These are phyloP conservation scores for Globisporangium solare DNA, from an alignment of 352 stramenopile species.

Conservation along the genomic window DNA sequence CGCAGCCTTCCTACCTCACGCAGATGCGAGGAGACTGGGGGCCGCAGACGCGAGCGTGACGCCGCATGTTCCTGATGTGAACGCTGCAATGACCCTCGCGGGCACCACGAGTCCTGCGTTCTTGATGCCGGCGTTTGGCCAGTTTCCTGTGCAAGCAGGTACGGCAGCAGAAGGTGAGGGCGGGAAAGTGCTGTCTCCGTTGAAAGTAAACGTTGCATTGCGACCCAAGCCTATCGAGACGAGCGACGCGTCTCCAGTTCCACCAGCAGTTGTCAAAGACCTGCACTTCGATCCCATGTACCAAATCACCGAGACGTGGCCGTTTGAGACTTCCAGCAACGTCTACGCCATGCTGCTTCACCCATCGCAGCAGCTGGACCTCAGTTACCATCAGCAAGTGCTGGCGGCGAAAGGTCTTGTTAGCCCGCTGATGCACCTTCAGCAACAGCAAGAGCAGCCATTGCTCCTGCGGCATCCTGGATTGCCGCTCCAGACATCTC, in stretches of 20 bases:
- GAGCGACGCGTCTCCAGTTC: conserved; percentile 2
- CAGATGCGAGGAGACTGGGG: too few species aligned
- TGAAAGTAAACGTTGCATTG: conserved; percentile 3
- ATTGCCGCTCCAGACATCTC: conserved; percentile 1
- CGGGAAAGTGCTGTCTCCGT: not conserved
- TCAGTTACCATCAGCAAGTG: conserved; percentile 11
- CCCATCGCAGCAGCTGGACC: conserved; percentile 7
- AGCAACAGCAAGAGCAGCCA: conserved; percentile 3
- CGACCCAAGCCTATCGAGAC: not conserved
- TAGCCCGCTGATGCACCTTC: conserved; percentile 2
- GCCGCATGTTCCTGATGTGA: not conserved
- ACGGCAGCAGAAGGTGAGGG: not conserved
- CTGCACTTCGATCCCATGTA: conserved; percentile 7
- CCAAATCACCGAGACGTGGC: conserved; percentile 2
- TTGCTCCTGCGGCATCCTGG: not conserved
- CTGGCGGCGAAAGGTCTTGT: not conserved
- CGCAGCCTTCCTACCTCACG: not conserved
- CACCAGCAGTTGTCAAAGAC: not conserved
- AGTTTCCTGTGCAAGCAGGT: not conserved
- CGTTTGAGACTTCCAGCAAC: conserved; percentile 7
- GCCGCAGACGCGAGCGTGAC: conserved; percentile 6
- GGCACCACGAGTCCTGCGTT: too few species aligned
- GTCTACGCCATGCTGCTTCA: conserved; percentile 10
- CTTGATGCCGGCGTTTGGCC: too few species aligned
- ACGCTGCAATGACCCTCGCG: too few species aligned